phyloP scores from a whole-genome alignment of 2,329 filamentous ascomycete species.

The Fusarium succisae region DNA sequence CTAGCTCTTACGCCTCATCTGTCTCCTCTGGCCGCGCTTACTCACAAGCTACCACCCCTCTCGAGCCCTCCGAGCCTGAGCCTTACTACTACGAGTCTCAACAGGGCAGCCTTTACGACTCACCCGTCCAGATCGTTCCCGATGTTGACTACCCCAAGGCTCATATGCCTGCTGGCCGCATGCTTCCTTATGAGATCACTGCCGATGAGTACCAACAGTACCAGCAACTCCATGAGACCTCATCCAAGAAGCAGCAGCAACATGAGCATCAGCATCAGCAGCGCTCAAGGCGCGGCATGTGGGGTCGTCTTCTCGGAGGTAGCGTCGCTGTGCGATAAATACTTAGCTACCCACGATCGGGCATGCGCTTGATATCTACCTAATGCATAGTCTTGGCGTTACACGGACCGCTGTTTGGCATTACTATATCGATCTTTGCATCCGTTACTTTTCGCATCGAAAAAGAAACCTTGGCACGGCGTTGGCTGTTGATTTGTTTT shows the following conservation, averaged over 20 bases:
- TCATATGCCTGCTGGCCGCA: slow-evolving; percentile 43
- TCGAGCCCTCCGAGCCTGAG: slow-evolving; percentile 54
- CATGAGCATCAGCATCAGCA: slow-evolving; percentile 53
- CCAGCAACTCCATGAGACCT: slow-evolving; percentile 56
- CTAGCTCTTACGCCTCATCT: slow-evolving; percentile 60
- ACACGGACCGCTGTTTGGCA: slow-evolving; percentile 38
- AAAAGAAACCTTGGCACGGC: slow-evolving; percentile 38
- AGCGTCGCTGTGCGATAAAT: slow-evolving; percentile 53
- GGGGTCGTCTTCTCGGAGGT: slow-evolving; percentile 62
- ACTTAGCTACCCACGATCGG: neutral
- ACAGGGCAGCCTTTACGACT: slow-evolving; percentile 58
- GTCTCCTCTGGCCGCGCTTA: slow-evolving; percentile 59
- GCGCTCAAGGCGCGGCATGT: slow-evolving; percentile 57
- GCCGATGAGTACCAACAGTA: slow-evolving; percentile 58
- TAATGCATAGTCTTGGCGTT: slow-evolving; percentile 36
- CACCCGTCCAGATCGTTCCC: slow-evolving; percentile 58
- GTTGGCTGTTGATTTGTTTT: slow-evolving; percentile 6
- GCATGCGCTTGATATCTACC: slow-evolving; percentile 14
- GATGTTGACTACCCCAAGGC: slow-evolving; percentile 52
- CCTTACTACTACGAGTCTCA: slow-evolving; percentile 53
- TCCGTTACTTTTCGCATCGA: slow-evolving; percentile 19
- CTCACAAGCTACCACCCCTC: slow-evolving; percentile 63
- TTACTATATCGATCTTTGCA: slow-evolving; percentile 25
- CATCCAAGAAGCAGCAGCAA: slow-evolving; percentile 59
- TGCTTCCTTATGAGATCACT: slow-evolving; percentile 66